A percentile compares a stretch with the other conserved stretches of the same genome.
These are phyloP conservation scores for Cladophialophora yegresii DNA, from an alignment of 2,329 filamentous ascomycete species.

Conservation along the genomic window DNA sequence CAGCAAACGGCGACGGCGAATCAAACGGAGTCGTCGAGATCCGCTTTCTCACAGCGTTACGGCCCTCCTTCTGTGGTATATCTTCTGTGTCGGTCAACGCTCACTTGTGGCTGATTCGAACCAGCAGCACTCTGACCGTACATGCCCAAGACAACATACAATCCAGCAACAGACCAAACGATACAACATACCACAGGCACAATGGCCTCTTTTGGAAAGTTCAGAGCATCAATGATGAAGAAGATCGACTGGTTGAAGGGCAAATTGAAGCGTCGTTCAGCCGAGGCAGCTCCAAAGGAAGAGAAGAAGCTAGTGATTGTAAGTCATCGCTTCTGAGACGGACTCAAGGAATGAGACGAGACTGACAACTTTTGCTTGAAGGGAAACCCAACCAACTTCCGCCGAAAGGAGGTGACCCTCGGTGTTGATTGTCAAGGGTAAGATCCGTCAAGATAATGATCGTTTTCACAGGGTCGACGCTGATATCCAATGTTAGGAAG, in stretches of 20 bases:
- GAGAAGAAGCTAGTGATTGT: slow-evolving; percentile 24
- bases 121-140: neutral
- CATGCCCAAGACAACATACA: neutral
- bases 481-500: slow-evolving; percentile 17
- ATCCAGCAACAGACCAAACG: neutral
- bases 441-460: slow-evolving; percentile 33
- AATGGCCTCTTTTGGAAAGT: slow-evolving; percentile 13
- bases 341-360: slow-evolving; percentile 32
- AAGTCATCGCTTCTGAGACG: neutral
- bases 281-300: slow-evolving; percentile 19
- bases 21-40: slow-evolving; percentile 2
- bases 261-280: neutral
- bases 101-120: slow-evolving; percentile 3
- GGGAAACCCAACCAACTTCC: slow-evolving; percentile 49
- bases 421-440: slow-evolving; percentile 42
- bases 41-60: neutral
- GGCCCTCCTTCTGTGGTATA: neutral
- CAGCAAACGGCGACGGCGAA: slow-evolving; percentile 1
- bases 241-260: slow-evolving; percentile 19
- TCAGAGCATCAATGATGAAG: slow-evolving; percentile 20
- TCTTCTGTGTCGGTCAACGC: neutral
- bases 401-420: slow-evolving; percentile 46
- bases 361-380: slow-evolving; percentile 30
- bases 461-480: neutral
- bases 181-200: neutral